Evolutionary conservation across 163 green algal species (phyloP), one percentile per base, ranked within the genome.

Genomic region (Scenedesmus sp.): DNA sequence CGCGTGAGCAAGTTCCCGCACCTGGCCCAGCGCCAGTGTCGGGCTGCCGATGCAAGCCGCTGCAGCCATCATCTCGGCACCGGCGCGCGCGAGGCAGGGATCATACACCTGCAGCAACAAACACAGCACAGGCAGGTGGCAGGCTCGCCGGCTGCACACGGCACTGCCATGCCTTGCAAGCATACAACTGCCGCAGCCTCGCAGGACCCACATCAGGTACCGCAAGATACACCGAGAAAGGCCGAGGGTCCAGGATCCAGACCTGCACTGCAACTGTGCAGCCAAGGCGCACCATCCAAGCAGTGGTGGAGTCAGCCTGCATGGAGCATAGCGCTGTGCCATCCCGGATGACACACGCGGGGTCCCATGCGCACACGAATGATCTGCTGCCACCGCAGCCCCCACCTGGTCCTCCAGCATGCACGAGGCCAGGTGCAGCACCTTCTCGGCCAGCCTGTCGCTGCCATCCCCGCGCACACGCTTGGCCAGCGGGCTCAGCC

Each of bases 1-100:
- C 72, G 24, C 5, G 30, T 33, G 80, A 79, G 83, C 92, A 42
- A 95, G 30, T 0, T 18, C 80, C 12, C 89, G 59, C 51, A 96
- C 88, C 79, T 95, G 94, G 30, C 79, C 35, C 9, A 93, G 26
- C 0, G 94, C 94, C 68, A 94, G 94, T 2, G 84, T 79, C 49
- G 96, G 91, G 16, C 61, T 91, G 59, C 93, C 94, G 24, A 96
- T 94, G 80, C 89, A 93, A 12, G 93, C 93, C 9, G 96, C 93
- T 43, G 93, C 94, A 0, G 95, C 95, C 73, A 96, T 95, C 35
- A 97, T 90, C 91, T 98, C 95, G 0, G 96, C 96, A 3, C 94
- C 91, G 0, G 93, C 93, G 0, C 96, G 92, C 43, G 83, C 80
- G 24, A 90, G 59, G 37, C 80, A 90, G 2, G 85, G 42, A 26